phyloP scores from a whole-genome alignment of 305 asterid species.

The Salvia sclarea region DNA sequence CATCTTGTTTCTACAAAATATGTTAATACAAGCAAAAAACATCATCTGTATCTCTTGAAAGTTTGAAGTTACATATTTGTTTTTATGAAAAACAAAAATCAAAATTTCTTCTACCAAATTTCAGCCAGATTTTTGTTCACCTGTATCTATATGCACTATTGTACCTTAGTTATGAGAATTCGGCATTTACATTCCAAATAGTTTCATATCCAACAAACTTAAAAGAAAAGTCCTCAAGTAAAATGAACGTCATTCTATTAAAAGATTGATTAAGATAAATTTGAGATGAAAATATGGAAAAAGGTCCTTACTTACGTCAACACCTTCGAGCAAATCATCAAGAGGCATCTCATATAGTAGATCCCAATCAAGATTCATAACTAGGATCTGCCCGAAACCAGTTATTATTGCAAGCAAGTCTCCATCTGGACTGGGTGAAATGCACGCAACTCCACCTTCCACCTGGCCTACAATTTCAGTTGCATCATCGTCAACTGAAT shows the following conservation, averaged over 20 bases:
- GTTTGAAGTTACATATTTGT: background rate
- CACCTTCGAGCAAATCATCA: slow-evolving; percentile 72
- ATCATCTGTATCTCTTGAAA: background rate
- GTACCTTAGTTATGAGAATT: background rate
- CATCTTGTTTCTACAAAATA: slow-evolving; percentile 1
- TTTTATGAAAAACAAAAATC: background rate
- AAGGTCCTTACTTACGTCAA: slow-evolving; percentile 83
- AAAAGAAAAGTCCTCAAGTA: slow-evolving; percentile 7
- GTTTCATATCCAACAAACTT: background rate
- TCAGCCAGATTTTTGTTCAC: background rate
- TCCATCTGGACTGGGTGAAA: slow-evolving; percentile 98
- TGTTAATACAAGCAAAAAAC: background rate
- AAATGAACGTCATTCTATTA: slow-evolving; percentile 6
- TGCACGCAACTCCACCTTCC: slow-evolving; percentile 91
- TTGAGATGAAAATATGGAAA: slow-evolving; percentile 39
- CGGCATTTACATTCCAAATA: background rate
- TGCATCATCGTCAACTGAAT: slow-evolving; percentile 54
- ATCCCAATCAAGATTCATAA: slow-evolving; percentile 98
- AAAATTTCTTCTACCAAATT: background rate
- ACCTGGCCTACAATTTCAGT: slow-evolving; percentile 86
- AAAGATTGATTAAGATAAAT: slow-evolving; percentile 13
- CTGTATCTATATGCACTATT: background rate
- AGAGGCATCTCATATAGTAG: slow-evolving; percentile 81
- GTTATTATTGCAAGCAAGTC: slow-evolving; percentile 76
- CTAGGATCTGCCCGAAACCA: slow-evolving; percentile 83